Evolutionary conservation across 2,329 filamentous ascomycete genomes (phyloP).

Genomic region (Pseudogymnoascus destructans): DNA sequence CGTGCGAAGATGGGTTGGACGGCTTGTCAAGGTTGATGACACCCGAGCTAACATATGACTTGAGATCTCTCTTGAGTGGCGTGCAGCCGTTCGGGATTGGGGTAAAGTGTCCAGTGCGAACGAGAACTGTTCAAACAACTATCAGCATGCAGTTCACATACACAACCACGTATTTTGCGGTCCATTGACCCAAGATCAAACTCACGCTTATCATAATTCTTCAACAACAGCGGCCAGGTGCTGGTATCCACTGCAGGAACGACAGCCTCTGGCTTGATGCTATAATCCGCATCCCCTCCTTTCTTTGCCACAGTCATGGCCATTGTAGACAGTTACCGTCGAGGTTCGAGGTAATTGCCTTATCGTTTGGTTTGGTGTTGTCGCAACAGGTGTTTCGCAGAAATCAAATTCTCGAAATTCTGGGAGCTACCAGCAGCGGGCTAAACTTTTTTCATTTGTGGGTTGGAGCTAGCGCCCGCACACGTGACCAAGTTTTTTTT

Average conservation of each 20-base stretch:
- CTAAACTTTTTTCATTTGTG: slow-evolving; percentile 11
- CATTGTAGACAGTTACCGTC: slow-evolving; percentile 22
- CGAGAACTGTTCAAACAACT: slow-evolving; percentile 50
- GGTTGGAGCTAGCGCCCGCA: slow-evolving; percentile 6
- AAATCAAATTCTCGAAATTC: slow-evolving; percentile 9
- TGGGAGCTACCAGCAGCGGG: slow-evolving; percentile 6
- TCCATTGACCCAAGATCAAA: slow-evolving; percentile 19
- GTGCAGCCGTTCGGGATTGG: slow-evolving; percentile 89
- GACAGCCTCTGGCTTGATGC: slow-evolving; percentile 82
- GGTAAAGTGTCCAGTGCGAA: slow-evolving; percentile 92
- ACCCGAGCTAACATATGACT: slow-evolving; percentile 92
- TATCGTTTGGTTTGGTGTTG: slow-evolving; percentile 9
- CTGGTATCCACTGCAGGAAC: slow-evolving; percentile 72
- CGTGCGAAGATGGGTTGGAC: slow-evolving; percentile 93
- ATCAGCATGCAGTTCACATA: slow-evolving; percentile 14
- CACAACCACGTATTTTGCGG: neutral
- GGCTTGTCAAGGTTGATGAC: slow-evolving; percentile 98
- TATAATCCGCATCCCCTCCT: slow-evolving; percentile 56
- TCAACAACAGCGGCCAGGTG: slow-evolving; percentile 84
- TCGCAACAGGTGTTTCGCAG: slow-evolving; percentile 6
- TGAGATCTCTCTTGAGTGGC: slow-evolving; percentile 85
- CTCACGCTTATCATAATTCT: slow-evolving; percentile 89
- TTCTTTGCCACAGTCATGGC: slow-evolving; percentile 36
- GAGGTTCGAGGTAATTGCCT: slow-evolving; percentile 10
- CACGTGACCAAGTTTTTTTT: neutral